phyloP scores from a whole-genome alignment of 192 early-diverging fungal genomes.

The Coemansia biformis region DNA sequence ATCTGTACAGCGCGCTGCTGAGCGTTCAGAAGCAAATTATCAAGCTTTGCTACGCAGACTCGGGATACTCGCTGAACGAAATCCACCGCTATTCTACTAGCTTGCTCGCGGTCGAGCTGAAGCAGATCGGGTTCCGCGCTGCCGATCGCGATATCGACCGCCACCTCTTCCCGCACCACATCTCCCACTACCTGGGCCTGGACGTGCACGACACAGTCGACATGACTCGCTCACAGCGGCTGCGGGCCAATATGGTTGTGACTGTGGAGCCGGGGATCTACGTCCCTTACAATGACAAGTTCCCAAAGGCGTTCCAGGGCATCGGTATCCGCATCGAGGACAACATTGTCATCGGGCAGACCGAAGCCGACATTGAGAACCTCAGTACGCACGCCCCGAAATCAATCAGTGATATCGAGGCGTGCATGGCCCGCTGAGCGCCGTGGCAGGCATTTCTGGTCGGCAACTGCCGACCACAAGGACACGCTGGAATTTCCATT shows the following conservation, averaged over 20 bases:
- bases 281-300: constrained; percentile 68
- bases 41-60: constrained; percentile 51
- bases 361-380: constrained; percentile 56
- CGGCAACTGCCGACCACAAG: too few relatives aligned
- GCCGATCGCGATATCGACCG: constrained; percentile 69
- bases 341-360: constrained; percentile 77
- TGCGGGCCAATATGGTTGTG: constrained; percentile 81
- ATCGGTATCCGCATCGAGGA: constrained; percentile 96
- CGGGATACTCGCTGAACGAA: constrained; percentile 64
- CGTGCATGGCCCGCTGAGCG: constrained; percentile 14
- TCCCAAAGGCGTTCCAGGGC: constrained; percentile 75
- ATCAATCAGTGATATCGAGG: constrained; percentile 76
- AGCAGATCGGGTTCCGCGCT: constrained; percentile 62
- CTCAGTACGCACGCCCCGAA: constrained; percentile 75
- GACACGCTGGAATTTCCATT: too few relatives aligned
- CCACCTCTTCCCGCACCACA: constrained; percentile 86
- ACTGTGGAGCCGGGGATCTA: constrained; percentile 96
- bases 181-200: constrained; percentile 89
- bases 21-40: constrained; percentile 82
- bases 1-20: constrained; percentile 80
- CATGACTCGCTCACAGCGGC: constrained; percentile 61
- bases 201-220: constrained; percentile 90
- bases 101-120: constrained; percentile 65
- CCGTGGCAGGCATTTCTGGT: too few relatives aligned
- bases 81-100: constrained; percentile 74